phyloP scores from a whole-genome alignment of 495 filamentous ascomycete genomes.

The Neurospora intermedia region DNA sequence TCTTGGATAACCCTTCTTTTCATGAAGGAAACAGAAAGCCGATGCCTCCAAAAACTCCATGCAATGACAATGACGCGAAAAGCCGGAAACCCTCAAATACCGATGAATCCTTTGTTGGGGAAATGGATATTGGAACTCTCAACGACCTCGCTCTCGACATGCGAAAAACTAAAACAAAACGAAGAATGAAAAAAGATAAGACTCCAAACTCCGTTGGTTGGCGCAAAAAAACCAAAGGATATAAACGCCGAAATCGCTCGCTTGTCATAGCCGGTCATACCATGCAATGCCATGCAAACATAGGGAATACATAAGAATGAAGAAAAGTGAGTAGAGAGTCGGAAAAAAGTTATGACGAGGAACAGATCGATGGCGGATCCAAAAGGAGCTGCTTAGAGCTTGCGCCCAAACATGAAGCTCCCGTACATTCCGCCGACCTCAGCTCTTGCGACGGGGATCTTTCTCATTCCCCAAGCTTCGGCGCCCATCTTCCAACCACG shows the following conservation, averaged over 20 bases:
- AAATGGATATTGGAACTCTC: background rate
- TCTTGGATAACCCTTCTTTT: background rate
- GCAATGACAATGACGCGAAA: background rate
- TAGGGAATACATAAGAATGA: background rate
- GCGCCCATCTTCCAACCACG: slow-evolving; percentile 83
- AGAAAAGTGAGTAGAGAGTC: background rate
- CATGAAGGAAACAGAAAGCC: background rate
- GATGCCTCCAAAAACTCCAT: background rate
- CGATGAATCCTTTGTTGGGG: background rate
- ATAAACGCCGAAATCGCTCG: background rate
- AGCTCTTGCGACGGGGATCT: slow-evolving; percentile 65
- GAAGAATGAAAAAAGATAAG: too few species aligned
- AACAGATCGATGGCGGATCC: background rate
- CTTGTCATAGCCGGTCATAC: slow-evolving; percentile 3
- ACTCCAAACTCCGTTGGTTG: background rate
- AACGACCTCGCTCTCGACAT: background rate
- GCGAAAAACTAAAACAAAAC: background rate
- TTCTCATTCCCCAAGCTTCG: slow-evolving; percentile 80
- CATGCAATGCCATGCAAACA: slow-evolving; percentile 3
- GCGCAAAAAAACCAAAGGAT: background rate
- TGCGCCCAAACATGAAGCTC: slow-evolving; percentile 64
- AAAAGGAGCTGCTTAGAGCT: slow-evolving; percentile 22
- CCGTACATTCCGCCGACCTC: slow-evolving; percentile 83
- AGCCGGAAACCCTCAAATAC: background rate
- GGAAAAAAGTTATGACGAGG: background rate